These are phyloP conservation scores for Prunus yedoensis DNA, from an alignment of 331 rosid genomes.

Conservation along the genomic window DNA sequence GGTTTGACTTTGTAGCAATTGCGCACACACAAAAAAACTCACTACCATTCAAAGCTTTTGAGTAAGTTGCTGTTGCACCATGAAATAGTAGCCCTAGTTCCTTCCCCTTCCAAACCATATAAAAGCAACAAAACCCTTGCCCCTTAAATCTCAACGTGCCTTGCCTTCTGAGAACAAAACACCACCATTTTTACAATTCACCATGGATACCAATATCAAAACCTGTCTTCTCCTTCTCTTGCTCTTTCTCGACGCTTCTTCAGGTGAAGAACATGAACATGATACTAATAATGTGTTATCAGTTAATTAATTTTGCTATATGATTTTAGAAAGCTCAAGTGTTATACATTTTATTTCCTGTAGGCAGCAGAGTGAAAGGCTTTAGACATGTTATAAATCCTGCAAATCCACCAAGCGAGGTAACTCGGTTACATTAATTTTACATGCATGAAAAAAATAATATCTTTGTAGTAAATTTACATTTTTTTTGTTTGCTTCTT, in stretches of 20 bases:
- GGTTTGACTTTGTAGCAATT: slow-evolving; percentile 13
- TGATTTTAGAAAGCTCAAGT: no score
- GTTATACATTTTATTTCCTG: not conserved
- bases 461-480: no score
- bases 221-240: slow-evolving; percentile 34
- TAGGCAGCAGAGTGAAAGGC: slow-evolving; percentile 26
- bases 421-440: slow-evolving; percentile 8
- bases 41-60: not conserved
- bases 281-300: not conserved
- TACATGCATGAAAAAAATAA: not conserved
- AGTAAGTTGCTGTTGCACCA: slow-evolving; percentile 11
- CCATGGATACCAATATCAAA: slow-evolving; percentile 19
- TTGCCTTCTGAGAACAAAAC: not conserved
- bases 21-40: not conserved
- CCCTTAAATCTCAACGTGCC: not conserved
- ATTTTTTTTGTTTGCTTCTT: no score
- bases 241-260: slow-evolving; percentile 35
- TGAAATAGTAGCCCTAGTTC: not conserved
- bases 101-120: slow-evolving; percentile 13
- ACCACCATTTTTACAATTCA: not conserved
- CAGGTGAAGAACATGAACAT: slow-evolving; percentile 30
- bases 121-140: not conserved
- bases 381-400: slow-evolving; percentile 12
- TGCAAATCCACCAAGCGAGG: slow-evolving; percentile 31
- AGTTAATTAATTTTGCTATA: not conserved